These are phyloP conservation scores for Pterocarpus macrocarpus DNA, from an alignment of 306 rosid genomes.

Conservation along the genomic window DNA sequence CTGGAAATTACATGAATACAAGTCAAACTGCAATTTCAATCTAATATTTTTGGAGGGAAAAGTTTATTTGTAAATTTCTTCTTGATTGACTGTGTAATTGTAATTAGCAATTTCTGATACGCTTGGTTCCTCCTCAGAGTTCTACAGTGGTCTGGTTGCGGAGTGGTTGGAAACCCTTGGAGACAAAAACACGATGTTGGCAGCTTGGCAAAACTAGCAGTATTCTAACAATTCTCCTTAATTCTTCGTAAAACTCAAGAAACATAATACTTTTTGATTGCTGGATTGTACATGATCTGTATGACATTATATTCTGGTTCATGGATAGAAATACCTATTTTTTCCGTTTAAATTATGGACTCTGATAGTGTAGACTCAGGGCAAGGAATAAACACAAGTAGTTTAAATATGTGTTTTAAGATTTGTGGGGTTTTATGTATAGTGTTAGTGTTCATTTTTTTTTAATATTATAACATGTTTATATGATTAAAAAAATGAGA, in stretches of 20 bases:
- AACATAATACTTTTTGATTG: not conserved
- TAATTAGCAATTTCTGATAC: constrained; percentile 35
- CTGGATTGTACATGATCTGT: constrained; percentile 17
- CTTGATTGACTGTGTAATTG: constrained; percentile 22
- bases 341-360: not conserved
- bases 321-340: not conserved
- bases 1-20: constrained; percentile 46
- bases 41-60: constrained; percentile 26
- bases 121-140: constrained; percentile 10
- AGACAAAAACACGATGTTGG: not conserved
- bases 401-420: too few species aligned
- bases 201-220: constrained; percentile 16
- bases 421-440: too few species aligned
- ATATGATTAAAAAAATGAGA: too few species aligned
- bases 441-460: too few species aligned
- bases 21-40: constrained; percentile 41
- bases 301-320: not conserved
- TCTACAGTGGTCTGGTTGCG: constrained; percentile 19
- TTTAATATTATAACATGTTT: too few species aligned
- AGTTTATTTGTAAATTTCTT: constrained; percentile 32
- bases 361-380: too few species aligned
- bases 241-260: not conserved
- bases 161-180: constrained; percentile 12
- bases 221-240: constrained; percentile 20
- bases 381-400: too few species aligned